Percentiles rank a stretch among this genome's conserved stretches.
phyloP scores from a whole-genome alignment of 805 yeast genomes.

The Priceomyces melissophilus region DNA sequence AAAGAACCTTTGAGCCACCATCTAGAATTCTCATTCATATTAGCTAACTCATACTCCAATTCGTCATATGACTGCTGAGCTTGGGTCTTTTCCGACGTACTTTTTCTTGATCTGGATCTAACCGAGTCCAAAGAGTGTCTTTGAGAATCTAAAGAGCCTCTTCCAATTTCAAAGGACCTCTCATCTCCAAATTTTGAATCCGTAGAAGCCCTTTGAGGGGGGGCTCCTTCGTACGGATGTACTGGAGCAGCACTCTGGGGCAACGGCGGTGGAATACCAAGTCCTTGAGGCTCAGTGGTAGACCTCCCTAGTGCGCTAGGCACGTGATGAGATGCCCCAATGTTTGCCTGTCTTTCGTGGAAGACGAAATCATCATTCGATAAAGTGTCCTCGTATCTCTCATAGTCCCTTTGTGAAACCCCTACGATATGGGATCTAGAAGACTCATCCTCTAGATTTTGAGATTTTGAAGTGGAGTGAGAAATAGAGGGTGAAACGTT shows the following conservation, averaged over 20 bases:
- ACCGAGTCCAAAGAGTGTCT: conserved; percentile 15
- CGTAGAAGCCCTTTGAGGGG: conserved; percentile 2
- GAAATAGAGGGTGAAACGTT: conserved; percentile 9
- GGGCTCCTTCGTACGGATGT: neutral
- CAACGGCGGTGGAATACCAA: conserved; percentile 2
- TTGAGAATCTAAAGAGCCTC: conserved; percentile 3
- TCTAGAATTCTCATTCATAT: conserved; percentile 23
- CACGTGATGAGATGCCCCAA: too few species aligned
- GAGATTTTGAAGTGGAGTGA: conserved; percentile 6
- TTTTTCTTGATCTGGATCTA: conserved; percentile 11
- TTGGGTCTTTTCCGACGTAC: conserved; percentile 19
- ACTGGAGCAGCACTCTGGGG: conserved; percentile 5
- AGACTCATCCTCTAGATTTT: neutral
- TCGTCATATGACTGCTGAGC: conserved; percentile 24
- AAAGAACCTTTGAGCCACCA: conserved; percentile 71
- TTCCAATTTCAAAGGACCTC: too few species aligned
- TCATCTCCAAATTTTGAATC: conserved; percentile 3
- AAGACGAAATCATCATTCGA: neutral
- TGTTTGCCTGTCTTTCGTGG: too few species aligned
- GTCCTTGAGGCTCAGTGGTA: neutral
- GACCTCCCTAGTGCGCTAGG: too few species aligned
- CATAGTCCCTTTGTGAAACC: too few species aligned
- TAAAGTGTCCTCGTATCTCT: neutral
- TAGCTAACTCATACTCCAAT: conserved; percentile 28
- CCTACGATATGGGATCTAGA: conserved; percentile 3